A percentile compares a stretch with the other conserved stretches of the same genome.
Conservation (phyloP, 1,284 basidiomycete species). For the Xerocomus amazonicus region DNA sequence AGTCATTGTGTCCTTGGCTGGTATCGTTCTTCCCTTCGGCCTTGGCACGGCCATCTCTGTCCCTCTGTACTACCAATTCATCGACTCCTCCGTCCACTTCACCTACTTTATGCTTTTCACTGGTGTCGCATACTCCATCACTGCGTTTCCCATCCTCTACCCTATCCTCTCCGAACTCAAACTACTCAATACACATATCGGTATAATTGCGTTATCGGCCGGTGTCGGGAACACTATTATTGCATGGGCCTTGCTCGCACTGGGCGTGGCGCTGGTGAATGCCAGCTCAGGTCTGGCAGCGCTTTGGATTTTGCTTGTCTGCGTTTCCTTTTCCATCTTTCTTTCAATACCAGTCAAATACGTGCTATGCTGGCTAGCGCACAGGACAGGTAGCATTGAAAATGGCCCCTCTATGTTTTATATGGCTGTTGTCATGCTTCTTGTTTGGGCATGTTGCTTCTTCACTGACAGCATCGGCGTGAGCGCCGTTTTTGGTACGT, state of each 20-base stretch:
- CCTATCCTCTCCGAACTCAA: slow-evolving; percentile 81
- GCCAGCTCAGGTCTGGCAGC: slow-evolving; percentile 71
- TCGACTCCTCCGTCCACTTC: slow-evolving; percentile 64
- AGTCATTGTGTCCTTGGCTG: slow-evolving; percentile 52
- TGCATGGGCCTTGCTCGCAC: slow-evolving; percentile 73
- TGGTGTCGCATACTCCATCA: slow-evolving; percentile 89
- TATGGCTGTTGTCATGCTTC: slow-evolving; percentile 70
- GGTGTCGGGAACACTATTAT: slow-evolving; percentile 89
- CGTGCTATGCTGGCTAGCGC: slow-evolving; percentile 67
- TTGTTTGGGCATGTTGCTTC: slow-evolving; percentile 83
- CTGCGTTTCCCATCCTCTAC: slow-evolving; percentile 90
- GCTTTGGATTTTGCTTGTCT: slow-evolving; percentile 75
- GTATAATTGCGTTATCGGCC: slow-evolving; percentile 88
- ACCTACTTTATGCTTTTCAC: slow-evolving; percentile 93
- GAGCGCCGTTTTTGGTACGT: slow-evolving; percentile 79
- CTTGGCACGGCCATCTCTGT: slow-evolving; percentile 84
- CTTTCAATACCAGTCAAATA: slow-evolving; percentile 73
- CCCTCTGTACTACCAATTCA: slow-evolving; percentile 79
- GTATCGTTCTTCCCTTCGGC: slow-evolving; percentile 78
- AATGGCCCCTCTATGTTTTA: slow-evolving; percentile 75
- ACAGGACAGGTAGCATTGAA: slow-evolving; percentile 75
- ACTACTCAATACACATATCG: slow-evolving; percentile 89
- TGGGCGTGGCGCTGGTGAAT: slow-evolving; percentile 89
- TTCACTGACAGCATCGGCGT: slow-evolving; percentile 94
- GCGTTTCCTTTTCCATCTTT: slow-evolving; percentile 78